Percentiles rank a stretch among this genome's conserved stretches.
Conservation (phyloP, 2,329 filamentous ascomycete species). For the Colletotrichum sp. region DNA sequence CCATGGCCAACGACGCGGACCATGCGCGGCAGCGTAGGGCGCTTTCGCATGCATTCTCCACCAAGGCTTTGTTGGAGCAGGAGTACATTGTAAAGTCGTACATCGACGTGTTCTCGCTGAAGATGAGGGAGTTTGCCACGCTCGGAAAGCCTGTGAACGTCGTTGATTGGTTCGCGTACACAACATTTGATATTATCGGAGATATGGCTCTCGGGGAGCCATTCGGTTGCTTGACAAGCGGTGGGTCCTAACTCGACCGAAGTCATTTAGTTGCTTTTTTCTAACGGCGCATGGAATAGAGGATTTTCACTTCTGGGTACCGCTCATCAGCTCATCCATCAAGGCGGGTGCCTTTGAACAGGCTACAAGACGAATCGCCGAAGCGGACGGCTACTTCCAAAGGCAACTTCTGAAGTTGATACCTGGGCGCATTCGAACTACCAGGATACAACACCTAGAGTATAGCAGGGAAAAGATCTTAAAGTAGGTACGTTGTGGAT, state of each 20-base stretch:
- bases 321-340: slow-evolving; percentile 5
- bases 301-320: slow-evolving; percentile 6
- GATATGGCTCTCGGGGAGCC: slow-evolving; percentile 52
- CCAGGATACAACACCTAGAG: neutral
- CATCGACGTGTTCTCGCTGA: neutral
- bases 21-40: slow-evolving; percentile 3
- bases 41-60: neutral
- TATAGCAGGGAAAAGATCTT: neutral
- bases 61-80: neutral
- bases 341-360: slow-evolving; percentile 5
- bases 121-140: neutral
- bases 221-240: slow-evolving; percentile 34
- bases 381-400: neutral
- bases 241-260: neutral
- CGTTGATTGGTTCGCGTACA: slow-evolving; percentile 38
- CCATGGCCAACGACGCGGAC: slow-evolving; percentile 5
- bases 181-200: slow-evolving; percentile 46
- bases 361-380: neutral
- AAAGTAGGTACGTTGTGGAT: neutral
- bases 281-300: neutral
- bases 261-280: too few relatives aligned
- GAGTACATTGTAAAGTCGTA: slow-evolving; percentile 5
- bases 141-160: slow-evolving; percentile 23
- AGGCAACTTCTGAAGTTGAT: neutral
- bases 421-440: neutral